Conservation (phyloP, 1,139 yeast genomes). For the Petasospora fabianii region DNA sequence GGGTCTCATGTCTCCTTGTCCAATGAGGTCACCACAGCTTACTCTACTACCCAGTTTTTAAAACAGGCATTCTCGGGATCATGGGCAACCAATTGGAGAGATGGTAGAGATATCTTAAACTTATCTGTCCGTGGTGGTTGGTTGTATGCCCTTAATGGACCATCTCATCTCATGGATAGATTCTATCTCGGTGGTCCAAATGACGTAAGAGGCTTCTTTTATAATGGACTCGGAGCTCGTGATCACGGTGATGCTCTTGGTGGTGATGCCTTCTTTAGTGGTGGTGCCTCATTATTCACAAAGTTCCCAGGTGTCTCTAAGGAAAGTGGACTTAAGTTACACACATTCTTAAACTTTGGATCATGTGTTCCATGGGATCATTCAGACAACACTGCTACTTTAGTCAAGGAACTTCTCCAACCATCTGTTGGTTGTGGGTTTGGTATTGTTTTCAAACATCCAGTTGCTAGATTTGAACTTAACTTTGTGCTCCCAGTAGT, state of each 20-base stretch:
- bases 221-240: constrained; percentile 87
- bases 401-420: constrained; percentile 29
- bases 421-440: constrained; percentile 64
- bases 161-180: constrained; percentile 38
- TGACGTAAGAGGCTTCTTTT: constrained; percentile 70
- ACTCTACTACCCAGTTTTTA: constrained; percentile 34
- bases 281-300: constrained; percentile 67
- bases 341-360: constrained; percentile 73
- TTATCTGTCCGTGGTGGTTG: constrained; percentile 50
- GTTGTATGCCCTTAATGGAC: constrained; percentile 36
- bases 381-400: constrained; percentile 26
- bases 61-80: constrained; percentile 50
- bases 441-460: constrained; percentile 80
- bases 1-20: constrained; percentile 56
- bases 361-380: constrained; percentile 48
- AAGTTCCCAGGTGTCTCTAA: constrained; percentile 55
- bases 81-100: constrained; percentile 33
- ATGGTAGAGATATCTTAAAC: constrained; percentile 36
- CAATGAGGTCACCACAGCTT: constrained; percentile 48
- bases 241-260: constrained; percentile 57
- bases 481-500: constrained; percentile 78
- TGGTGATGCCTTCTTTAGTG: constrained; percentile 71
- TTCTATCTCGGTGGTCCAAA: constrained; percentile 75
- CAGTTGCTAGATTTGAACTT: constrained; percentile 87
- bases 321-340: constrained; percentile 65